These are phyloP conservation scores for Pseudocercospora eumusae DNA, from an alignment of 2,329 filamentous ascomycete genomes.

Conservation along the genomic window DNA sequence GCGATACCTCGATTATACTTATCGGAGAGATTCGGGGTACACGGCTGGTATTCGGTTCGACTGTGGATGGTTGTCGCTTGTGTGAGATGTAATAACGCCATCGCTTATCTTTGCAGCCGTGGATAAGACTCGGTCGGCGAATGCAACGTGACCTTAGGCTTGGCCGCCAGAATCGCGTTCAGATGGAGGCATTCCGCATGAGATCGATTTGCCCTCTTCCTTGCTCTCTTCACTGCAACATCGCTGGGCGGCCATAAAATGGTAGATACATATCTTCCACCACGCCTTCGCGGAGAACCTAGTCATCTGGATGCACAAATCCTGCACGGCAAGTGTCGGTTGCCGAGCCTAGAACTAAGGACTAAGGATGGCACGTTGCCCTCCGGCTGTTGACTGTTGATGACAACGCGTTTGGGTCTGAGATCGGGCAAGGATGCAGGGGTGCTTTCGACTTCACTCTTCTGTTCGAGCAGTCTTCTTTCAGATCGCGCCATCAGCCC, in stretches of 20 bases:
- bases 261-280: neutral
- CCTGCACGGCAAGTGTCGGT: neutral
- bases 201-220: no score
- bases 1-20: neutral
- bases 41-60: neutral
- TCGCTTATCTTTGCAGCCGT: neutral
- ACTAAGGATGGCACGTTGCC: conserved; percentile 19
- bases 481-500: conserved; percentile 25
- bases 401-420: conserved; percentile 27
- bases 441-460: conserved; percentile 33
- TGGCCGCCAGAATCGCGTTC: no score
- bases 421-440: conserved; percentile 20
- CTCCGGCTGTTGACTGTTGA: conserved; percentile 22
- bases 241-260: no score
- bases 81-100: neutral
- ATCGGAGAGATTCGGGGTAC: no score
- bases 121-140: neutral
- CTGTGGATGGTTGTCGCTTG: neutral
- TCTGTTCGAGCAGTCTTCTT: conserved; percentile 32
- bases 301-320: neutral
- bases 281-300: neutral
- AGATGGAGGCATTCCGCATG: no score
- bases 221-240: neutral
- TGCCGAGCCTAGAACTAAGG: neutral
- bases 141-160: no score